Evolutionary conservation across 176 grass and related monocot species (phyloP).

Genomic region (Aegilops bicornis): DNA sequence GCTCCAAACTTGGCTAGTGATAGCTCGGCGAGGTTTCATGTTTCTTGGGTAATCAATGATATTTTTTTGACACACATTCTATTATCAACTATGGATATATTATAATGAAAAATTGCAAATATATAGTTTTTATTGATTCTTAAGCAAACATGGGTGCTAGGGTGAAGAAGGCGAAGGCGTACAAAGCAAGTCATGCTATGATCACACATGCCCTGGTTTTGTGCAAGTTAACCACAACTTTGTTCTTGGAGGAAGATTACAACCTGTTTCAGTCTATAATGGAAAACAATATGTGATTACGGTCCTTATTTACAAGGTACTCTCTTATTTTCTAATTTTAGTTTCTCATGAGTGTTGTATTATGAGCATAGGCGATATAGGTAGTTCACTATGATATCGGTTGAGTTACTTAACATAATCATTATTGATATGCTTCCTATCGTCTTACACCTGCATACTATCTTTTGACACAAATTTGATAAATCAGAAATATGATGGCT

Average conservation of each 20-base stretch:
- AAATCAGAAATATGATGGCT: background rate
- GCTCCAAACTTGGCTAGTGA: constrained; percentile 5
- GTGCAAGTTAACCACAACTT: too few species aligned
- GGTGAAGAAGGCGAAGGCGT: too few species aligned
- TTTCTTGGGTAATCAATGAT: constrained; percentile 20
- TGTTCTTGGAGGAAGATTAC: background rate
- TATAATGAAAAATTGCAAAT: background rate
- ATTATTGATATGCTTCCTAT: background rate
- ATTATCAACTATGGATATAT: background rate
- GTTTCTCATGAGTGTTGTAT: background rate
- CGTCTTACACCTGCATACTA: background rate
- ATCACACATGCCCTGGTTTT: too few species aligned
- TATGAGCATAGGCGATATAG: background rate
- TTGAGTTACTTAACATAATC: background rate
- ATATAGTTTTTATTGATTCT: background rate
- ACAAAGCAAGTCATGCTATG: too few species aligned
- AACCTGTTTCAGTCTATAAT: constrained; percentile 19
- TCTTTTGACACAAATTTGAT: background rate
- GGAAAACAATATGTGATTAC: constrained; percentile 5
- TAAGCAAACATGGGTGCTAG: background rate
- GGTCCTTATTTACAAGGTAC: constrained; percentile 24
- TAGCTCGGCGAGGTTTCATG: constrained; percentile 10
- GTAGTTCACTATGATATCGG: background rate
- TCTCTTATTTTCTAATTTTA: background rate
- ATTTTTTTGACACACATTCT: background rate